These are phyloP conservation scores for Boletus subparvulus DNA, from an alignment of 768 basidiomycete species.

Conservation along the genomic window DNA sequence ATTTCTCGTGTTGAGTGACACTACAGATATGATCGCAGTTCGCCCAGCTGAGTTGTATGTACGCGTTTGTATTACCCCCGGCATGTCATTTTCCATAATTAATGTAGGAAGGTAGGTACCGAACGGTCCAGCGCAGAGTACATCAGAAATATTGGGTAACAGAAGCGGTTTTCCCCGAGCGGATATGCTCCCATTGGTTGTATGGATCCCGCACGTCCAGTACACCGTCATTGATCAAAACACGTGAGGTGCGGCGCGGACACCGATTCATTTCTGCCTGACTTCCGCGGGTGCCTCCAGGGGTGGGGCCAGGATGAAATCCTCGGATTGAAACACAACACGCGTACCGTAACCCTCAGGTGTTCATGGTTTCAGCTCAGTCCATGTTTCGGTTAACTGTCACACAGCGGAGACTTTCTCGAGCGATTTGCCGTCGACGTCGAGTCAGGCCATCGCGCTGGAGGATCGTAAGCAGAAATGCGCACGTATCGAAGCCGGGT, in stretches of 20 bases:
- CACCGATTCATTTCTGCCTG: constrained; percentile 7
- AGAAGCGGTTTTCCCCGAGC: neutral
- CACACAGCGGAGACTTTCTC: neutral
- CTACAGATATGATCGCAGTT: neutral
- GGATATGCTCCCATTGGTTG: constrained; percentile 4
- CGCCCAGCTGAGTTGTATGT: neutral
- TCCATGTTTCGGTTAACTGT: constrained; percentile 1
- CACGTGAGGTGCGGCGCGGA: constrained; percentile 1
- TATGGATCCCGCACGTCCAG: neutral
- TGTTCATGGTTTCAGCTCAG: constrained; percentile 7
- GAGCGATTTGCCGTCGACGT: neutral
- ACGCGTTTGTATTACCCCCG: neutral
- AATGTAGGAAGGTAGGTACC: neutral
- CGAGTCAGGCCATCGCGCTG: neutral
- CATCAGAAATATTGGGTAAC: neutral
- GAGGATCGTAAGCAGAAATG: constrained; percentile 20
- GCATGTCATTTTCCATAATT: constrained; percentile 2
- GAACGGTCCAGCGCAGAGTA: neutral
- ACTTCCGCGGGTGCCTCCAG: neutral
- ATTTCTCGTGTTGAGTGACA: neutral
- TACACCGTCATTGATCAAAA: constrained; percentile 5
- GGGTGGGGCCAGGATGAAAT: constrained; percentile 6
- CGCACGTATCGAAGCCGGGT: constrained; percentile 2
- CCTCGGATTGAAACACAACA: constrained; percentile 18
- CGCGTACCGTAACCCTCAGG: constrained; percentile 3